Percentiles rank a stretch among this genome's conserved stretches.
phyloP scores from a whole-genome alignment of 2,329 filamentous ascomycete genomes.

The Calonectria multiphialidica region DNA sequence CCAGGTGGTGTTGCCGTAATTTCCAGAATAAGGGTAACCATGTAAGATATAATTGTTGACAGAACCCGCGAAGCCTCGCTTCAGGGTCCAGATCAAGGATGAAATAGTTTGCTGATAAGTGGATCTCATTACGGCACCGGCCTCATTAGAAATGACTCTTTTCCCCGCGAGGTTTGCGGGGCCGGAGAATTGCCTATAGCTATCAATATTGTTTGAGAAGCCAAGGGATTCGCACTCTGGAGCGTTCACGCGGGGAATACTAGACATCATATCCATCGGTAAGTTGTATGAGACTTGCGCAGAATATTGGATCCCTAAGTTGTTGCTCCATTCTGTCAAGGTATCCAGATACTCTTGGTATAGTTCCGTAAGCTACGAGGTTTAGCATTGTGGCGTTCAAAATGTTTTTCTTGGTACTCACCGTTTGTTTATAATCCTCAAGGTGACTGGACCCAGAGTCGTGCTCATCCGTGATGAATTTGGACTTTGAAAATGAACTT shows the following conservation, averaged over 20 bases:
- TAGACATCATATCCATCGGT: background rate
- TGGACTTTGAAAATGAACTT: background rate
- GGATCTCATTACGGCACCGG: background rate
- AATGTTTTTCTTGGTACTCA: background rate
- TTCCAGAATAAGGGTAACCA: background rate
- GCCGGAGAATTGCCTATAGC: background rate
- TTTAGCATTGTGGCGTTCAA: background rate
- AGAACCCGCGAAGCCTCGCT: background rate
- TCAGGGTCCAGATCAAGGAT: background rate
- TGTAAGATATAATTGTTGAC: background rate
- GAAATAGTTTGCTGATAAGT: background rate
- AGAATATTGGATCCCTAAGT: background rate
- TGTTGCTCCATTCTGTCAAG: background rate
- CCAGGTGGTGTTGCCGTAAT: background rate
- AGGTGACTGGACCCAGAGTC: background rate
- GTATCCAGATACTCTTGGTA: background rate
- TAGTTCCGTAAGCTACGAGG: background rate
- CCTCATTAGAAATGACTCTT: background rate
- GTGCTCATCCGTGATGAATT: background rate
- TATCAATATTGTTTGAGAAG: background rate
- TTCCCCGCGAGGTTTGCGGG: background rate
- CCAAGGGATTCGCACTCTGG: background rate
- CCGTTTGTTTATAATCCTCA: background rate
- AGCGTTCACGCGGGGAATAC: background rate
- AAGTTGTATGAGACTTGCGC: background rate